A percentile compares a stretch with the other conserved stretches of the same genome.
Evolutionary conservation across 2,329 filamentous ascomycete genomes (phyloP).

Genomic region (Endoconidiophora polonica): DNA sequence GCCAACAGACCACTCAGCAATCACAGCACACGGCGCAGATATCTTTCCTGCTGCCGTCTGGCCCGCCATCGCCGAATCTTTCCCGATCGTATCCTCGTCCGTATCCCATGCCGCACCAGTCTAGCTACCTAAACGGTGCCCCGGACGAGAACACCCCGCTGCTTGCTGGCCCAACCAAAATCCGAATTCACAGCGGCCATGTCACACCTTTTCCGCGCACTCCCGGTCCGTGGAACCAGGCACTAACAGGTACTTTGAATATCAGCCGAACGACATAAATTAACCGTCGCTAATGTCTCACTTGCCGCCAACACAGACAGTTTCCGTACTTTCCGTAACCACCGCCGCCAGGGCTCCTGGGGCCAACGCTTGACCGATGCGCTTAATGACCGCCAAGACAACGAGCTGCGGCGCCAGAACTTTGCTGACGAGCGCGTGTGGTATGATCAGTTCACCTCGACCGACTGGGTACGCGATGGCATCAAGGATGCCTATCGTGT

Average conservation of each 20-base stretch:
- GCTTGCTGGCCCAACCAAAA: slow-evolving; percentile 25
- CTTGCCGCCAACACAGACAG: slow-evolving; percentile 14
- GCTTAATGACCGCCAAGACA: slow-evolving; percentile 36
- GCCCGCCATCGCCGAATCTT: slow-evolving; percentile 10
- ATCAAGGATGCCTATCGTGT: slow-evolving; percentile 87
- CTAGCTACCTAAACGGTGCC: slow-evolving; percentile 4
- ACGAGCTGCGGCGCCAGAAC: slow-evolving; percentile 48
- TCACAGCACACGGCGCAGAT: slow-evolving; percentile 3
- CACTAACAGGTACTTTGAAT: slow-evolving; percentile 24
- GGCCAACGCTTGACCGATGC: slow-evolving; percentile 45
- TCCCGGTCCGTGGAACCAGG: slow-evolving; percentile 24
- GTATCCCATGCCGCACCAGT: slow-evolving; percentile 11
- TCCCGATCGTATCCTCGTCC: slow-evolving; percentile 12
- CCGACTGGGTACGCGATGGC: slow-evolving; percentile 95
- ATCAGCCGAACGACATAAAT: no score
- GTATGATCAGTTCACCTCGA: slow-evolving; percentile 98
- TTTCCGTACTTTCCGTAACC: slow-evolving; percentile 27
- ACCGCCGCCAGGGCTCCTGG: slow-evolving; percentile 42
- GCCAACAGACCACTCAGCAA: no score
- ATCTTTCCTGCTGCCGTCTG: slow-evolving; percentile 9
- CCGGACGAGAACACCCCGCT: slow-evolving; percentile 31
- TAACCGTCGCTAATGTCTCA: not conserved
- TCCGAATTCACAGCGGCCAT: slow-evolving; percentile 24
- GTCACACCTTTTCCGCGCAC: slow-evolving; percentile 11
- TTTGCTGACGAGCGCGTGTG: slow-evolving; percentile 77